A percentile compares a stretch with the other conserved stretches of the same genome.
These are phyloP conservation scores for Beauveria sp. DNA, from an alignment of 2,329 filamentous ascomycete species.

Conservation along the genomic window DNA sequence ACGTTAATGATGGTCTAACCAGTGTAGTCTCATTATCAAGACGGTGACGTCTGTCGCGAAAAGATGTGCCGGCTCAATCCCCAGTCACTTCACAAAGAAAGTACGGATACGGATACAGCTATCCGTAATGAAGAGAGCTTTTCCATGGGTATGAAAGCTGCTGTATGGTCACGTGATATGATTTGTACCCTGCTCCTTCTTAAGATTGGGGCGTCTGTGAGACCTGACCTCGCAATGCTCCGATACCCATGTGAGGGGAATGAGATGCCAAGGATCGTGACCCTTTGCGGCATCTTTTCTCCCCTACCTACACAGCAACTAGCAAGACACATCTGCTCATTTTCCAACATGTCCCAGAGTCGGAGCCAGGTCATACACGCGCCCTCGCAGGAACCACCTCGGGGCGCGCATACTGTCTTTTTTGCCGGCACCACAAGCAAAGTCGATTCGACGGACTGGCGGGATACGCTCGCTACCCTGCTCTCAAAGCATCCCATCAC, in stretches of 20 bases:
- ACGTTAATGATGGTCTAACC: too few relatives aligned
- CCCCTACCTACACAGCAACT: neutral
- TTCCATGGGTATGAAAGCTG: too few relatives aligned
- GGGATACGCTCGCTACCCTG: constrained; percentile 29
- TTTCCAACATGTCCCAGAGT: neutral
- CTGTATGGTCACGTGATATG: too few relatives aligned
- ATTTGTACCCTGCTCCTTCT: too few relatives aligned
- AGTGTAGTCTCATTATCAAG: too few relatives aligned
- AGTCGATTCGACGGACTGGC: constrained; percentile 37
- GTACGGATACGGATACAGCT: too few relatives aligned
- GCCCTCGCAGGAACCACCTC: constrained; percentile 16
- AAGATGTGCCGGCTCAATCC: too few relatives aligned
- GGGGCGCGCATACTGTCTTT: constrained; percentile 35
- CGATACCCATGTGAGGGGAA: neutral
- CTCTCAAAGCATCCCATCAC: constrained; percentile 41
- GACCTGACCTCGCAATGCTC: neutral
- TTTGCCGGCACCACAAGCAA: constrained; percentile 48
- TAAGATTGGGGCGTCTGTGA: too few relatives aligned
- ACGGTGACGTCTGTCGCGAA: too few relatives aligned
- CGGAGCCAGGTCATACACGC: constrained; percentile 24
- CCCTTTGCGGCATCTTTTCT: neutral
- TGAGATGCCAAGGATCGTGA: neutral
- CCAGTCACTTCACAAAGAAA: too few relatives aligned
- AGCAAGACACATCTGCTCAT: neutral
- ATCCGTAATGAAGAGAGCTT: too few relatives aligned